These are phyloP conservation scores for Gryganskiella cystojenkinii DNA, from an alignment of 192 early-diverging fungal species.

Conservation along the genomic window DNA sequence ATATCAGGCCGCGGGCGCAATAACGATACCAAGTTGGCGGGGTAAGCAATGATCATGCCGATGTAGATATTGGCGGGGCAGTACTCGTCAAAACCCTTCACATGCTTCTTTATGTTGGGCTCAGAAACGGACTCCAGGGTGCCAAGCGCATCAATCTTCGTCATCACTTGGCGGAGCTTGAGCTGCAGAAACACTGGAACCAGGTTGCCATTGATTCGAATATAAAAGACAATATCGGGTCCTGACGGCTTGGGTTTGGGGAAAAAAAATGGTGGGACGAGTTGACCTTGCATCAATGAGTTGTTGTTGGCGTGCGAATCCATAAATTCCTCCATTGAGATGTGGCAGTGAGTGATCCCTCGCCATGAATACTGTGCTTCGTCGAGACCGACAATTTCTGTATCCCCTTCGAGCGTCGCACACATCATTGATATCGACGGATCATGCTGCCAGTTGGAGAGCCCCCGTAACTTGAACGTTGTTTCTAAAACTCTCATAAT, in stretches of 20 bases:
- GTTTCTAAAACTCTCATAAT: slow-evolving; percentile 4
- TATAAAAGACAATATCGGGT: slow-evolving; percentile 21
- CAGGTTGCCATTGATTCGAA: slow-evolving; percentile 4
- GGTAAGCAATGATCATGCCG: slow-evolving; percentile 28
- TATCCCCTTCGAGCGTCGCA: not conserved
- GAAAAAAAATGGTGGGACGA: slow-evolving; percentile 23
- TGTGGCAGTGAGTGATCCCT: slow-evolving; percentile 8
- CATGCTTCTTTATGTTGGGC: not conserved
- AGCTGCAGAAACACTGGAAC: too few species aligned
- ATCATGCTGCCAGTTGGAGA: not conserved
- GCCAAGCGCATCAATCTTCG: not conserved
- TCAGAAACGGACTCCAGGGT: slow-evolving; percentile 18
- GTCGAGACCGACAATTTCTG: slow-evolving; percentile 9
- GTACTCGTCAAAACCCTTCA: not conserved
- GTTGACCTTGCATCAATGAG: not conserved
- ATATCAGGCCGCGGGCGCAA: slow-evolving; percentile 14
- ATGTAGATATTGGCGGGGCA: slow-evolving; percentile 24
- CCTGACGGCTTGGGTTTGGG: slow-evolving; percentile 18
- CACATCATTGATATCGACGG: not conserved
- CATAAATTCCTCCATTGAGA: too few species aligned
- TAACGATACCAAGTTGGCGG: slow-evolving; percentile 5
- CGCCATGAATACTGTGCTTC: slow-evolving; percentile 4
- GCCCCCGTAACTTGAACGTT: not conserved
- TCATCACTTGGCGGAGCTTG: slow-evolving; percentile 4
- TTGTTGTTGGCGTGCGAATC: too few species aligned